Base-by-base conservation (phyloP, 164 flowering plant species). In the Vitis amurensis region DNA sequence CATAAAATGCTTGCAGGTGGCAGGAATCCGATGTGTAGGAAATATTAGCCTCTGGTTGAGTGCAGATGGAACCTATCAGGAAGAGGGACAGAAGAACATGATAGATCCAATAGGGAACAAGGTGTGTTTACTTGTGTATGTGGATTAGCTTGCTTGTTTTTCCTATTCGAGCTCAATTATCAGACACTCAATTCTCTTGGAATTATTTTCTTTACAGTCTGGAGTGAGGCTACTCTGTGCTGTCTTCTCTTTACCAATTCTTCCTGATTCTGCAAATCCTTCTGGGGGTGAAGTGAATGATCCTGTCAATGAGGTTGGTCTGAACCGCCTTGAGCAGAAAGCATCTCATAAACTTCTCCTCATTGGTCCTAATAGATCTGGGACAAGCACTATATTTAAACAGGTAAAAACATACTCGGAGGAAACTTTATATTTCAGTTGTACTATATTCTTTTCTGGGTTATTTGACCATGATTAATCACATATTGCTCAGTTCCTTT, bases 311-410 rank as follows among this genome's bases (percentile, higher is more conserved):
- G 53, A 15, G 59, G 67, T 63, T 50, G 49, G 47, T 8, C 69
- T 72, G 23, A 59, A 67, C 16, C 64, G 56, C 53, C 58, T 59
- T 2, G 83, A 77, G 68, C 71, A 68, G 64, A 78, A 71, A 62
- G 51, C 23, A 30, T 76, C 70, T 55, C 66, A 76, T 30, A 86
- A 83, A 58, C 77, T 88, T 61, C 81, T 88, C 55, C 72, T 88
- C 8, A 68, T 88, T 67, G 91, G 91, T 15, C 66, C 19, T 68
- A 58, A 63, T 52, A 77, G 83, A 55, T 88, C 88, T 47, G 91
- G 91, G 48, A 81, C 89, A 0, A 78, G 89, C 66, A 83, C 89
- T 19, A 74, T 88, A 19, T 85, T 77, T 64, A 88, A 88, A 73
- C 89, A 88, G 87, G 91, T 86, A 63, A 64, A 29, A 19, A n/a